A percentile compares a stretch with the other conserved stretches of the same genome.
These are phyloP conservation scores for Rhizodiscina lignyota DNA, from an alignment of 495 filamentous ascomycete genomes.

Conservation along the genomic window DNA sequence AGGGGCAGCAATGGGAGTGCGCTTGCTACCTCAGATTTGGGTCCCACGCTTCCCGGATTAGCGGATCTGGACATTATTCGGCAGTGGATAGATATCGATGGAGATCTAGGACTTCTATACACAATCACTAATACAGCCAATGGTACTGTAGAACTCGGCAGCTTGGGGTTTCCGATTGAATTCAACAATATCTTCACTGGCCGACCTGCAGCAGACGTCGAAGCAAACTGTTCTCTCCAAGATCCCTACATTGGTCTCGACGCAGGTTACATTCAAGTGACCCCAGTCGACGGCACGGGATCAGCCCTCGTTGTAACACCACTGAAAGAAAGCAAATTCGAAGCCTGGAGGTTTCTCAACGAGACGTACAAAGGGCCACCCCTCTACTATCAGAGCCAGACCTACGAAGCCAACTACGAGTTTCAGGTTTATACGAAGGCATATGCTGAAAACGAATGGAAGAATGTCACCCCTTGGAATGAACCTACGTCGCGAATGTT, in stretches of 20 bases:
- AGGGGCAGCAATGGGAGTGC: no score
- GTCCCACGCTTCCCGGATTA: no score
- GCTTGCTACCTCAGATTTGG: no score
- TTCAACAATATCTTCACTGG: no score
- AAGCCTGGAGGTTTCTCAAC: slow-evolving; percentile 31
- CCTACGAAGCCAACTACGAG: slow-evolving; percentile 35
- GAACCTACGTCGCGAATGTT: slow-evolving; percentile 33
- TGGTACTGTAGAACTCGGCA: no score
- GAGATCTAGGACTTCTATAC: no score
- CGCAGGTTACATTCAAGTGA: slow-evolving; percentile 32
- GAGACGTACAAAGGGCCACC: slow-evolving; percentile 13
- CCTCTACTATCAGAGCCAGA: slow-evolving; percentile 31
- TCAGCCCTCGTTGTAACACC: slow-evolving; percentile 31
- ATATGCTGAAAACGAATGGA: slow-evolving; percentile 34
- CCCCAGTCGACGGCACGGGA: slow-evolving; percentile 26
- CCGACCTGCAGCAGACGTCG: no score
- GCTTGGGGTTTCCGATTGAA: no score
- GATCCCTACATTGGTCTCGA: slow-evolving; percentile 37
- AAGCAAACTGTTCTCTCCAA: no score
- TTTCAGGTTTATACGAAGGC: slow-evolving; percentile 31
- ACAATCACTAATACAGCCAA: no score
- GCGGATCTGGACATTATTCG: no score
- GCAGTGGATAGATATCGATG: no score
- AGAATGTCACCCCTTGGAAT: slow-evolving; percentile 27
- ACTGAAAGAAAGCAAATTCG: slow-evolving; percentile 26